Base-by-base conservation (phyloP, 805 yeast species). In the Kodamaea fukazawae region DNA sequence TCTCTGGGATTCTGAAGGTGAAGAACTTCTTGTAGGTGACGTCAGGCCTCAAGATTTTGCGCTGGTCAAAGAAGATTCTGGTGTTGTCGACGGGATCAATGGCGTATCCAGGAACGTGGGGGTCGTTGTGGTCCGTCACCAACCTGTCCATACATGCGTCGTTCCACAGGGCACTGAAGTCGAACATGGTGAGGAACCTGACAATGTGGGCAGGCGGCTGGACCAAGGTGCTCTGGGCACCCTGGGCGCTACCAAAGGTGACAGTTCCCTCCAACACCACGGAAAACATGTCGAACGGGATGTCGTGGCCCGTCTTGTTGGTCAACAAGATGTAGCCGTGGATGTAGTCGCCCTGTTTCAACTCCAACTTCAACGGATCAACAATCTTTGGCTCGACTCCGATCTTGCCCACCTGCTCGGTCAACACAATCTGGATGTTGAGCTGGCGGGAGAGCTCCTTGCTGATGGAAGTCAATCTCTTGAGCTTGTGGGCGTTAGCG, bases 101-200 rank as follows among this genome's bases (percentile, higher is more conserved):
- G 49, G 44, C 40, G 29, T 42, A 33, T 34, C 51, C 25, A 35
- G 57, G 54, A 32, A 48, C 26, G 42, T 60, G 51, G 1, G 70
- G 70, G 43, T 60, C 44, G 31, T 53, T 43, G 44, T 62, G 46
- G 29, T 66, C 71, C 1, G 59, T 49, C 12, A 53, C 38, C 29
- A 66, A 53, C 17, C 71, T 42, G 46, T 63, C 64, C 11, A 66
- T 44, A 32, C 41, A 47, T 0, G 59, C 65, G 44, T 58, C 65
- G 43, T 58, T 64, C 70, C 71, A 67, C 12, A 67, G 62, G 1
- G 71, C 73, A 34, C 60, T 60, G 46, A 65, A 66, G 41, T 67
- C 73, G 48, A 61, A 65, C 73, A 67, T 66, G 34, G 58, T 61
- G 34, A 67, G 47, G 41, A 64, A 64, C 36, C 58, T 54, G 11